Evolutionary conservation across 1,284 basidiomycete species (phyloP).

Genomic region (Caloboletus firmus): DNA sequence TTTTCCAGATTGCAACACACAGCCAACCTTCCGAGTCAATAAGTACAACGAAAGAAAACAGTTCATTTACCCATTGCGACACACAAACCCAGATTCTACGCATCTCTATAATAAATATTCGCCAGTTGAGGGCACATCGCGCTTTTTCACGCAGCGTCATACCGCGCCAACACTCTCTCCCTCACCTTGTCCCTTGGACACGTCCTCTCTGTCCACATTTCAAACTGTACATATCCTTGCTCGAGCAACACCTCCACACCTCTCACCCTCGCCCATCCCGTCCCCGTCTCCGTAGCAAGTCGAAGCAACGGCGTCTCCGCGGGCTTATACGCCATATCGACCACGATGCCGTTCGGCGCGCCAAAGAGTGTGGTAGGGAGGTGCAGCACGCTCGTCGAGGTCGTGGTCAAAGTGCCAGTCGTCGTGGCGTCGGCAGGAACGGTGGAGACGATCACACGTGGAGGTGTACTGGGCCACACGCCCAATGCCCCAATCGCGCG

Average conservation of each 20-base stretch:
- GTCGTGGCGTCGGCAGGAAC: constrained; percentile 75
- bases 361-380: constrained; percentile 59
- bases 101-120: no score
- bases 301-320: constrained; percentile 67
- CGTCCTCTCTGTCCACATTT: constrained; percentile 72
- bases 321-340: constrained; percentile 94
- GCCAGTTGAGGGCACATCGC: no score
- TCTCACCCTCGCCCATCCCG: constrained; percentile 72
- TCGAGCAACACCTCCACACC: constrained; percentile 85
- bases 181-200: constrained; percentile 52
- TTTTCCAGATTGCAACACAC: no score
- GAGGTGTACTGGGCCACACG: constrained; percentile 57
- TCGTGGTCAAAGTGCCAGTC: not conserved
- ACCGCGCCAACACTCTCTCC: constrained; percentile 50
- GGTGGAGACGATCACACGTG: constrained; percentile 81
- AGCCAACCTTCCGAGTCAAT: no score
- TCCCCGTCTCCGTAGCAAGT: constrained; percentile 48
- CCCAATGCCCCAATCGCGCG: constrained; percentile 62
- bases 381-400: constrained; percentile 41
- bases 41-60: no score
- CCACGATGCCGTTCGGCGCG: constrained; percentile 57
- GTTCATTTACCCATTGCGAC: no score
- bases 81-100: no score
- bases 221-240: constrained; percentile 86
- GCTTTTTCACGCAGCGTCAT: constrained; percentile 26